Evolutionary conservation across 2,329 filamentous ascomycete species (phyloP).

Genomic region (Paracoccidioides lutzii): DNA sequence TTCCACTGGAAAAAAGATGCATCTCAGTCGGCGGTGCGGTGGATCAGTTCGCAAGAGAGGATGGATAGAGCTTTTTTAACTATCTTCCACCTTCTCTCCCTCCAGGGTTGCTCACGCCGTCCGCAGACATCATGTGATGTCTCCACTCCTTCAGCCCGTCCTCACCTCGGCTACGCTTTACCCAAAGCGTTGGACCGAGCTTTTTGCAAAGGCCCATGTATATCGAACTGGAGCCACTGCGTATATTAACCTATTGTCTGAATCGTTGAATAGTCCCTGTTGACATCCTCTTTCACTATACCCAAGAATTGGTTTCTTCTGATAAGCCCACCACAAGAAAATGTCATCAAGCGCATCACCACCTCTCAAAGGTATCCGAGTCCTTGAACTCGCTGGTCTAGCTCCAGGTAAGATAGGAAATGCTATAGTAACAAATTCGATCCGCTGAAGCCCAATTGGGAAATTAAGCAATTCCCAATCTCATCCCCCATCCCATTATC

Average conservation of each 20-base stretch:
- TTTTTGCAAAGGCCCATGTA: background rate
- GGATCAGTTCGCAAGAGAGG: background rate
- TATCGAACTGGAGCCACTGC: background rate
- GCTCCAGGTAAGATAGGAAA: conserved; percentile 14
- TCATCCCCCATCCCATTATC: too few relatives aligned
- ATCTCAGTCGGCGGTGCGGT: background rate
- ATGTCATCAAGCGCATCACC: conserved; percentile 4
- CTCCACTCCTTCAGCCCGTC: background rate
- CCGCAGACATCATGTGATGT: background rate
- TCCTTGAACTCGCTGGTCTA: conserved; percentile 18
- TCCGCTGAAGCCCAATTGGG: conserved; percentile 17
- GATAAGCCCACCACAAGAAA: background rate
- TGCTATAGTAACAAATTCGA: conserved; percentile 11
- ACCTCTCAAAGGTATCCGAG: conserved; percentile 16
- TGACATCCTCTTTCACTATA: background rate
- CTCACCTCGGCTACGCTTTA: background rate
- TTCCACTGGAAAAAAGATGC: background rate
- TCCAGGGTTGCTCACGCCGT: too few relatives aligned
- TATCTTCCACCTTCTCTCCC: background rate
- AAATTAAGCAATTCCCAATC: background rate
- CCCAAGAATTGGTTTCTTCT: background rate
- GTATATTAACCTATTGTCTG: background rate
- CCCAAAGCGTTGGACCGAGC: background rate
- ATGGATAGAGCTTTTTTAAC: background rate
- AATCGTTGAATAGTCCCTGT: background rate